A percentile compares a stretch with the other conserved stretches of the same genome.
Conservation (phyloP, 2,329 filamentous ascomycete genomes). For the Epichloe aotearoae region DNA sequence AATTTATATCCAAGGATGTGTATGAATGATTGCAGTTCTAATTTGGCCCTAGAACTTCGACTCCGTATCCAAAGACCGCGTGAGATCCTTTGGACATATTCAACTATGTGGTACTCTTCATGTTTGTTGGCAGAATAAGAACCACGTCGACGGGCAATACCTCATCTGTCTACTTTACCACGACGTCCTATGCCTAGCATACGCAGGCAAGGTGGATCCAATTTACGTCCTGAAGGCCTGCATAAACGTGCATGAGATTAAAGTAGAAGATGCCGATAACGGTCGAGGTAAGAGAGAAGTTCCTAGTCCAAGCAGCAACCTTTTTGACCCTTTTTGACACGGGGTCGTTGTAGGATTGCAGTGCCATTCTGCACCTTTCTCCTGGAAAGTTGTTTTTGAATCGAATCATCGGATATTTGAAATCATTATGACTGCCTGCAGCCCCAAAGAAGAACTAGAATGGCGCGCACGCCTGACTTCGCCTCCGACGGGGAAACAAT, state of each 20-base stretch:
- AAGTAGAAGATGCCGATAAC: constrained; percentile 61
- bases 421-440: constrained; percentile 77
- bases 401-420: constrained; percentile 66
- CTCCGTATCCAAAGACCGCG: constrained; percentile 45
- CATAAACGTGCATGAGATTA: constrained; percentile 52
- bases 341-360: constrained; percentile 50
- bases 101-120: constrained; percentile 72
- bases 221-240: constrained; percentile 64
- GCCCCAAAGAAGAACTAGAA: constrained; percentile 60
- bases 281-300: constrained; percentile 44
- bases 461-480: constrained; percentile 61
- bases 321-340: not conserved
- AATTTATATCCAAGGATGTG: constrained; percentile 10
- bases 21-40: not conserved
- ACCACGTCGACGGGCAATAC: constrained; percentile 61
- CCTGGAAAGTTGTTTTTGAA: constrained; percentile 87
- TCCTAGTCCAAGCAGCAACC: not conserved
- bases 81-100: constrained; percentile 69
- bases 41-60: constrained; percentile 29
- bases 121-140: constrained; percentile 63
- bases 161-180: constrained; percentile 78
- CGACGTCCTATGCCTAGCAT: constrained; percentile 65
- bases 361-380: constrained; percentile 74
- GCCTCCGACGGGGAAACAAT: constrained; percentile 34
- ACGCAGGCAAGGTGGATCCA: constrained; percentile 47